A percentile compares a stretch with the other conserved stretches of the same genome.
Conservation (phyloP, 768 basidiomycete genomes). For the Leccinum fibrillosum region DNA sequence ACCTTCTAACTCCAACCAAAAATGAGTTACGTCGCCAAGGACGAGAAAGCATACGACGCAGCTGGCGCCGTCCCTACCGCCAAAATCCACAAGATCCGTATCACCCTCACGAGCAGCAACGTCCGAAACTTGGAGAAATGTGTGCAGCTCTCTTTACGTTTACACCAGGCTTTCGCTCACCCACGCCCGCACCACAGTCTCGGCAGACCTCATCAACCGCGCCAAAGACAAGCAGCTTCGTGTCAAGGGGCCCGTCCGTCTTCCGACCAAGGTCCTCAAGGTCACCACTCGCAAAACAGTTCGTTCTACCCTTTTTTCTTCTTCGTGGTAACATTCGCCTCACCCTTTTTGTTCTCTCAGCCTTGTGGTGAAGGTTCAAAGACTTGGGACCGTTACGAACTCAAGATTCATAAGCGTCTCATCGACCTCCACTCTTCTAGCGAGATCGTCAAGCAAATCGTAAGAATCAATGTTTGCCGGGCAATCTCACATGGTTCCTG, state of each 20-base stretch:
- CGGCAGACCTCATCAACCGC: slow-evolving; percentile 92
- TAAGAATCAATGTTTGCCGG: slow-evolving; percentile 41
- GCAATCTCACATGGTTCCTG: neutral
- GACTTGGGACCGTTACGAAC: slow-evolving; percentile 99
- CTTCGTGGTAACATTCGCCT: neutral
- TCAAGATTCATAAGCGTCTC: slow-evolving; percentile 99
- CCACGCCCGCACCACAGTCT: slow-evolving; percentile 57
- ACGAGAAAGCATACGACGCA: slow-evolving; percentile 96
- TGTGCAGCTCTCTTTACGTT: slow-evolving; percentile 34
- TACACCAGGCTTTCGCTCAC: neutral
- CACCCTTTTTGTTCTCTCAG: slow-evolving; percentile 36
- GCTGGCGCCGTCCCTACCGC: slow-evolving; percentile 83
- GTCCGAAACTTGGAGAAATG: slow-evolving; percentile 99
- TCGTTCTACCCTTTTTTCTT: slow-evolving; percentile 33
- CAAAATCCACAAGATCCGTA: slow-evolving; percentile 98
- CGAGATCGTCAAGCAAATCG: slow-evolving; percentile 99
- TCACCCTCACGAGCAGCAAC: slow-evolving; percentile 97
- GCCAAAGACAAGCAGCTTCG: slow-evolving; percentile 99
- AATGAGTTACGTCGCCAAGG: slow-evolving; percentile 99
- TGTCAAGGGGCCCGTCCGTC: slow-evolving; percentile 97
- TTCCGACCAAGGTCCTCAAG: slow-evolving; percentile 98
- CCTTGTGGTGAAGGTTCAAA: slow-evolving; percentile 99
- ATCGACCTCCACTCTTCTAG: slow-evolving; percentile 98
- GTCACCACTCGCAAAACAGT: slow-evolving; percentile 99
- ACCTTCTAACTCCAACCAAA: slow-evolving; percentile 73